Evolutionary conservation across 768 basidiomycete species (phyloP).

Genomic region (Trichaptum fuscoviolaceum): DNA sequence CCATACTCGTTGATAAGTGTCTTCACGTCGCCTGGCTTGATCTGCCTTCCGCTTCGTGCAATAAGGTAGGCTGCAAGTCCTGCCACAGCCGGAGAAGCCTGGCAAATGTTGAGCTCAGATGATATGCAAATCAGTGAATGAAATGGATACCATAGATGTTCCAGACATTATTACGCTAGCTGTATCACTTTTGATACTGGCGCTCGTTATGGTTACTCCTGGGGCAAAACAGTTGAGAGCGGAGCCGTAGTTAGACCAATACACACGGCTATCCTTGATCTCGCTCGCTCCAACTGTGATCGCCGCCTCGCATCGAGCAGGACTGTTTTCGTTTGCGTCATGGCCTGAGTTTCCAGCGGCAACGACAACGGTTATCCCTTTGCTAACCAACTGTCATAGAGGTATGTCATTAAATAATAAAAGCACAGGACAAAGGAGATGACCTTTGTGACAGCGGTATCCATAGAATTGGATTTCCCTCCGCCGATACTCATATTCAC

Average conservation of each 20-base stretch:
- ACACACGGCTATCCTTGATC: conserved; percentile 30
- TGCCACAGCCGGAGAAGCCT: conserved; percentile 36
- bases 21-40: conserved; percentile 25
- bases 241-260: conserved; percentile 37
- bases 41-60: conserved; percentile 22
- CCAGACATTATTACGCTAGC: conserved; percentile 12
- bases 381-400: conserved; percentile 21
- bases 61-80: conserved; percentile 37
- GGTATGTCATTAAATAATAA: conserved; percentile 15
- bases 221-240: conserved; percentile 38
- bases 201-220: conserved; percentile 28
- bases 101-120: conserved; percentile 11
- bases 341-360: conserved; percentile 32
- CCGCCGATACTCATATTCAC: conserved; percentile 35
- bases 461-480: conserved; percentile 20
- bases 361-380: conserved; percentile 28
- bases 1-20: conserved; percentile 22
- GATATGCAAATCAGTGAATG: not conserved
- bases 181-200: conserved; percentile 25
- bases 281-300: conserved; percentile 36
- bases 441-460: conserved; percentile 27
- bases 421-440: no score
- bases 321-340: conserved; percentile 29
- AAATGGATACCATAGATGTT: conserved; percentile 14
- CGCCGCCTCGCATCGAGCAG: conserved; percentile 29